Base-by-base conservation (phyloP, 495 filamentous ascomycete genomes). In the Jackrogersella multiformis region DNA sequence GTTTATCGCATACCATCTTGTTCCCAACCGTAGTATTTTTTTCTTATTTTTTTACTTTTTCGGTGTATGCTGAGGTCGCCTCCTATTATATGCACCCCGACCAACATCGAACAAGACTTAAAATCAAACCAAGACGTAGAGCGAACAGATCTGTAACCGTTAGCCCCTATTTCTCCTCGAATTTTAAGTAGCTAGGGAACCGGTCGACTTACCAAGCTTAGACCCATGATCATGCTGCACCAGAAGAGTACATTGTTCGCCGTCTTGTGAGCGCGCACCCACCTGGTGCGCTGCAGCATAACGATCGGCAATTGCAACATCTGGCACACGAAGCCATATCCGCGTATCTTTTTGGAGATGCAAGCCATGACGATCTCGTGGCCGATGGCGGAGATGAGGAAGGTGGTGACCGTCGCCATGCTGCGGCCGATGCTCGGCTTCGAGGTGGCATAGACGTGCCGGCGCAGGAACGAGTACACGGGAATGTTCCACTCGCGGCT, bases 361-460 rank as follows among this genome's bases (percentile, higher is more conserved):
- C 94, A 97, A 30, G 91, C 92, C 92, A 99, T 95, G 61, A 99
- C 92, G 28, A 99, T 85, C 75, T 99, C 95, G 75, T 99, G 95
- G 16, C 92, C 94, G 15, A 95, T 62, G 35, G 95, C 89, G 70
- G 88, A 91, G 71, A 97, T 90, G 41, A 99, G 77, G 74, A 99
- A 99, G 8, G 95, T 98, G 64, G 96, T 92, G 57, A 94, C 79
- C 54, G 92, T 97, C 16, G 95, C 94, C 42, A 91, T 82, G 1
- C 88, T 86, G 28, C 91, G 84, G 41, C 90, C 92, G 68, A 95
- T 88, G 69, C 90, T 85, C 10, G 85, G 84, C 30, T 90, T 83
- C 28, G 89, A 89, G 2, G 92, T 92, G 52, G 85, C 88, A 79
- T 98, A 99, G 66, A 99, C 95, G 76, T 99, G 95, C 10, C 95